phyloP scores from a whole-genome alignment of 192 early-diverging fungal species.

The Backusella psychrophila region DNA sequence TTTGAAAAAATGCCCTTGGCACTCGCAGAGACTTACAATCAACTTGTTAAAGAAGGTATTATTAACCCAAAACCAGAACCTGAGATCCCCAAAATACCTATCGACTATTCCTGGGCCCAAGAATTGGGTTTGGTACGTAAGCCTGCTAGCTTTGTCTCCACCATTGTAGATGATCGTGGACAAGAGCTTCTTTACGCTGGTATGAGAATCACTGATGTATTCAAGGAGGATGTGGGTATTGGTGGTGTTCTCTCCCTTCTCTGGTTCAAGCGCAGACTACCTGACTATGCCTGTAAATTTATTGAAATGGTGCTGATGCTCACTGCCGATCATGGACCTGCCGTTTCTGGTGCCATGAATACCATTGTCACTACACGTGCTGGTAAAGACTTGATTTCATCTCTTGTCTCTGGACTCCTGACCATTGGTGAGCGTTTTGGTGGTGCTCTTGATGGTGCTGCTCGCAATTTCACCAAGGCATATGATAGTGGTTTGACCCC shows the following conservation, averaged over 20 bases:
- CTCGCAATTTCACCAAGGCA: conserved; percentile 83
- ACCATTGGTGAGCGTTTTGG: conserved; percentile 98
- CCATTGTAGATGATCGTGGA: conserved; percentile 98
- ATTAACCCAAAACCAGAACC: conserved; percentile 80
- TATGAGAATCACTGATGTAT: conserved; percentile 97
- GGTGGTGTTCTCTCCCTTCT: conserved; percentile 94
- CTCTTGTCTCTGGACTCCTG: conserved; percentile 88
- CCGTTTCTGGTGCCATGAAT: conserved; percentile 91
- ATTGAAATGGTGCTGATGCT: conserved; percentile 99
- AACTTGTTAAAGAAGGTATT: conserved; percentile 68
- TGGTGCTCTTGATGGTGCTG: conserved; percentile 96
- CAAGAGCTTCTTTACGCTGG: conserved; percentile 98
- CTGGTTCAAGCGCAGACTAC: conserved; percentile 98
- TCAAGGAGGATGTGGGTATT: conserved; percentile 98
- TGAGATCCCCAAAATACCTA: conserved; percentile 96
- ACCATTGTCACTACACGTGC: conserved; percentile 92
- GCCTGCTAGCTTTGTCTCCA: conserved; percentile 97
- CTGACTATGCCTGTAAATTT: conserved; percentile 94
- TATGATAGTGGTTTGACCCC: conserved; percentile 93
- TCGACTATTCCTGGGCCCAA: conserved; percentile 99
- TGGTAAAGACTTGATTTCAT: conserved; percentile 96
- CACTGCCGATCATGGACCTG: conserved; percentile 98
- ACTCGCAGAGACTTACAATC: conserved; percentile 72
- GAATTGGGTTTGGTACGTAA: conserved; percentile 97
- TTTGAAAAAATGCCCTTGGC: conserved; percentile 91